phyloP scores from a whole-genome alignment of 352 stramenopile species.

The Pythium phragmitis region DNA sequence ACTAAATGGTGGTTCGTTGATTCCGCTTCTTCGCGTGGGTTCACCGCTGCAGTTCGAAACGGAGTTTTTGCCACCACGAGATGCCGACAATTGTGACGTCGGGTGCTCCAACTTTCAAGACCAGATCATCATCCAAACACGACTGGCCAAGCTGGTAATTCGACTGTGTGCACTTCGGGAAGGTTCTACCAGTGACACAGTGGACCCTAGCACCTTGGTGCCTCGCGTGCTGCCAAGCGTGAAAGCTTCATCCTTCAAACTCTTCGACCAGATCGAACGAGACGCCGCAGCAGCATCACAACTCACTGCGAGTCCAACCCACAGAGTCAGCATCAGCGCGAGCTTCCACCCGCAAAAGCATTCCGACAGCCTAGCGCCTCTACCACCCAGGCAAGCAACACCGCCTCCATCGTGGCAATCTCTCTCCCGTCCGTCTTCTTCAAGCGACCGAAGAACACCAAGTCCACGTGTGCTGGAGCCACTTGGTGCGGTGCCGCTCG shows the following conservation, averaged over 20 bases:
- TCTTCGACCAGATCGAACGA: conserved; percentile 56
- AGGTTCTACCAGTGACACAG: neutral
- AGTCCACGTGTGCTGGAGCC: conserved; percentile 25
- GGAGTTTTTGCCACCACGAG: conserved; percentile 38
- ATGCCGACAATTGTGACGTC: conserved; percentile 42
- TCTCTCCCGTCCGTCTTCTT: conserved; percentile 5
- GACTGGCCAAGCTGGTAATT: conserved; percentile 48
- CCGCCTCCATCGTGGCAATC: neutral
- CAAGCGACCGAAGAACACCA: conserved; percentile 11
- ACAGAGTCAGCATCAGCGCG: conserved; percentile 24
- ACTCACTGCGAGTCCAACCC: neutral
- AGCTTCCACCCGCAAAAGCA: conserved; percentile 42
- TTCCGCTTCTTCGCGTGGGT: conserved; percentile 29
- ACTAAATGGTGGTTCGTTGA: conserved; percentile 17
- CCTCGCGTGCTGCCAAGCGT: conserved; percentile 33
- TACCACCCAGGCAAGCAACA: conserved; percentile 19
- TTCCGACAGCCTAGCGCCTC: conserved; percentile 10
- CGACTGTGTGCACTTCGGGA: conserved; percentile 31
- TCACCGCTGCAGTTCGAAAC: conserved; percentile 28
- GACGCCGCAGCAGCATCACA: neutral
- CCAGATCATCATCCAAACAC: conserved; percentile 58
- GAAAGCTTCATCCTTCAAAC: conserved; percentile 48
- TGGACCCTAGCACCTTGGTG: conserved; percentile 25
- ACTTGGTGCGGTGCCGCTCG: neutral
- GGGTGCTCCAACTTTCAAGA: conserved; percentile 68